Evolutionary conservation across 192 early-diverging fungal genomes (phyloP), one percentile per base, ranked within the genome.

Genomic region (Gonapodya sp.): DNA sequence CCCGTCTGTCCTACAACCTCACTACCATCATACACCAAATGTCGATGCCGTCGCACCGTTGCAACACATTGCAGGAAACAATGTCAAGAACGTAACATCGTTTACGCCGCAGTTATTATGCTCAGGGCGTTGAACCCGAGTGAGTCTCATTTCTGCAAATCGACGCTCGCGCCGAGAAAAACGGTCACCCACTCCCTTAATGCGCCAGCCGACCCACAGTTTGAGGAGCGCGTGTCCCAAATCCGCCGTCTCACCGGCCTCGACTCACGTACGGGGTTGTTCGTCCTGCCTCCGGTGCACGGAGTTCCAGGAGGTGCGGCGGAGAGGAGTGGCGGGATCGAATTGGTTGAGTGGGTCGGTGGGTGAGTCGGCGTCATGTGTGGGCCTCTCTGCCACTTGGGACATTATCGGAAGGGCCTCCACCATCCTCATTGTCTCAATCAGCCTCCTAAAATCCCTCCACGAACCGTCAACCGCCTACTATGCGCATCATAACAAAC

Each of bases 401-500:
- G 37, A 80, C 75, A 83, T 82, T 8, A 64, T 81, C 18, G 34
- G 74, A 37, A 35, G 64, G 1, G 46, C 77, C 31, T 35, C 37
- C 73, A 32, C 73, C 16, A 35, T 0, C 1, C 81, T 37, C 77
- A 34, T 73, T 35, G 33, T 36, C 34, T 78, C 85, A 31, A 18
- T 1, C 36, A 95, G 92, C 35, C 79, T 95, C 18, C 92, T 94
- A 79, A 81, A 85, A 82, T 86, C 88, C 2, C 85, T 94, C 2
- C 91, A 89, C 64, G 94, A 95, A 82, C 82, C 88, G 33, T 88
- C 93, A 0, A 84, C 91, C 80, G 87, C 85, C 73, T 95, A 94
- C 82, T 96, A 94, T 85, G 89, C 90, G 73, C 92, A 96, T 36
- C 90, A 88, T 79, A 88, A 90, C 31, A 95, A 95, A 80, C 83